A percentile compares a stretch with the other conserved stretches of the same genome.
These are phyloP conservation scores for Lactarius indigo DNA, from an alignment of 768 basidiomycete species.

Conservation along the genomic window DNA sequence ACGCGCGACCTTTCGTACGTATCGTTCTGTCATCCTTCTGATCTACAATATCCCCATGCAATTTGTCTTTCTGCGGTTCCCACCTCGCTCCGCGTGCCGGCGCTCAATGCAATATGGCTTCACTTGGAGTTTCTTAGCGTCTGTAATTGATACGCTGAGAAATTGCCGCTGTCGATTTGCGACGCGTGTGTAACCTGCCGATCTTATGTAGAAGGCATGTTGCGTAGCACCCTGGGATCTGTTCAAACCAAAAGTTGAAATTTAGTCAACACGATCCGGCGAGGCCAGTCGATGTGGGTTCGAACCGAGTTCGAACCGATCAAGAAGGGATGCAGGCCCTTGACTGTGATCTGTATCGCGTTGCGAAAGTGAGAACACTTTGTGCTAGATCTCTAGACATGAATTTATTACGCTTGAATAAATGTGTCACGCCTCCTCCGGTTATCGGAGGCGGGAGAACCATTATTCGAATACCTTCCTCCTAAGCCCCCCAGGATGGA, in stretches of 20 bases:
- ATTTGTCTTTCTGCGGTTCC: constrained; percentile 4
- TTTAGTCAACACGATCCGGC: constrained; percentile 9
- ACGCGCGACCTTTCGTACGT: neutral
- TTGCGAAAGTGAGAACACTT: neutral
- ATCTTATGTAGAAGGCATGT: constrained; percentile 6
- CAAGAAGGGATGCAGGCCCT: neutral
- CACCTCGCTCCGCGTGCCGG: neutral
- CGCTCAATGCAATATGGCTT: neutral
- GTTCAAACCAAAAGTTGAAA: constrained; percentile 5
- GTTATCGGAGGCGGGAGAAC: neutral
- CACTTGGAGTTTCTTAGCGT: neutral
- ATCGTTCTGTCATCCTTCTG: neutral
- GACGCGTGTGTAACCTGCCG: neutral
- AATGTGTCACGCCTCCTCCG: neutral
- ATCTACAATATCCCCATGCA: constrained; percentile 7
- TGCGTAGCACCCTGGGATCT: constrained; percentile 10
- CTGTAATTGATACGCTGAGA: neutral
- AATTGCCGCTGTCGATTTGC: neutral
- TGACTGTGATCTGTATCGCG: neutral
- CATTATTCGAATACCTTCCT: constrained; percentile 12
- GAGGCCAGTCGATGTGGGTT: constrained; percentile 1
- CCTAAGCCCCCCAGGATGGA: constrained; percentile 45
- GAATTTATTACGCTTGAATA: neutral
- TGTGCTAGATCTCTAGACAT: neutral
- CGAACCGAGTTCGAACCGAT: constrained; percentile 18